phyloP scores from a whole-genome alignment of 2,329 filamentous ascomycete species.

The Xylariaceae sp. region DNA sequence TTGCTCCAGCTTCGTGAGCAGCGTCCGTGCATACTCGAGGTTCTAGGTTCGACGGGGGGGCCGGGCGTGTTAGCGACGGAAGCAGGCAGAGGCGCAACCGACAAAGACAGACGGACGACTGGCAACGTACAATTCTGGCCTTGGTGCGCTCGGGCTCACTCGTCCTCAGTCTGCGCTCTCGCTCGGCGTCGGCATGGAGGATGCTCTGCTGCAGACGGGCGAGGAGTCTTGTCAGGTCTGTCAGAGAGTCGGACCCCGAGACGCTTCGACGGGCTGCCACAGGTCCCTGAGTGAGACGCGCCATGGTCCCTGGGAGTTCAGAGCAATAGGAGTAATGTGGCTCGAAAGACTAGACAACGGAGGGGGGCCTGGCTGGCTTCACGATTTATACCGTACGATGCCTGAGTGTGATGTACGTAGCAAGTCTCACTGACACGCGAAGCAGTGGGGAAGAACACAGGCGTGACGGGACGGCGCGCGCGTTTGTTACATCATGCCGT shows the following conservation, averaged over 20 bases:
- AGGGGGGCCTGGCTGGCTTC: too few relatives aligned
- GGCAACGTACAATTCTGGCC: constrained; percentile 40
- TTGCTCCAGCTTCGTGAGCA: constrained; percentile 65
- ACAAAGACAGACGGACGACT: constrained; percentile 5
- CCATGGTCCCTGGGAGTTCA: constrained; percentile 21
- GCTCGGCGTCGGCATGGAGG: constrained; percentile 52
- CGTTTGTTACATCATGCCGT: constrained; percentile 8
- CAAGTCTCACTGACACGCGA: too few relatives aligned
- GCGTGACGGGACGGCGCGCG: too few relatives aligned
- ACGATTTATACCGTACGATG: too few relatives aligned
- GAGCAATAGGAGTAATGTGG: neutral
- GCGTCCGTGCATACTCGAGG: constrained; percentile 60
- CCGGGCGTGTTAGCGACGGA: constrained; percentile 5
- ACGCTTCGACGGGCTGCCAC: constrained; percentile 19
- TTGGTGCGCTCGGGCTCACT: constrained; percentile 61
- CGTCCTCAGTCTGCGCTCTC: constrained; percentile 47
- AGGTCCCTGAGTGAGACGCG: constrained; percentile 23
- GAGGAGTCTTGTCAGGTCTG: constrained; percentile 58
- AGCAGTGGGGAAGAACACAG: neutral
- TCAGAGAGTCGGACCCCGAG: constrained; percentile 28
- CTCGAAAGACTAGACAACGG: neutral
- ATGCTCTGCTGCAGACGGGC: constrained; percentile 58
- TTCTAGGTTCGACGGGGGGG: constrained; percentile 41
- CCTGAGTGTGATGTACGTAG: too few relatives aligned
- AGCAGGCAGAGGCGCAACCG: neutral